These are phyloP conservation scores for Talaromyces marneffei DNA, from an alignment of 2,329 filamentous ascomycete species.

Conservation along the genomic window DNA sequence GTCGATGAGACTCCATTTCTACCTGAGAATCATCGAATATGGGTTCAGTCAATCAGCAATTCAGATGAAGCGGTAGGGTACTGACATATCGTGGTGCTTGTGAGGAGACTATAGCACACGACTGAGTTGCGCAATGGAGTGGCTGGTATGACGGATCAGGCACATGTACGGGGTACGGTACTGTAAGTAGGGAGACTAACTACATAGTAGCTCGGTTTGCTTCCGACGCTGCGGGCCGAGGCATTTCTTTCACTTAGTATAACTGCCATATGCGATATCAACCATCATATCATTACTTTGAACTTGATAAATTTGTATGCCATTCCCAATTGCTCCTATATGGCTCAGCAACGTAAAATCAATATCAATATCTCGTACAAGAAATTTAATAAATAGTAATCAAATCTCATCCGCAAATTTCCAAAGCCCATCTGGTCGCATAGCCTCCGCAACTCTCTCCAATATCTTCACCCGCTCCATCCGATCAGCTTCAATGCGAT, in stretches of 20 bases:
- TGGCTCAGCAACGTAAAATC: background rate
- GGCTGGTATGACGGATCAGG: slow-evolving; percentile 8
- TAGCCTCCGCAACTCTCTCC: slow-evolving; percentile 74
- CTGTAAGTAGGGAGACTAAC: no score
- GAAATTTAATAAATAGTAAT: background rate
- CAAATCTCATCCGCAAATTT: slow-evolving; percentile 67
- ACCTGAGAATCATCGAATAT: background rate
- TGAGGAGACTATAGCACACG: background rate
- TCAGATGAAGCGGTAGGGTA: no score
- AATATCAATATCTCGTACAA: background rate
- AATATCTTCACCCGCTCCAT: slow-evolving; percentile 60
- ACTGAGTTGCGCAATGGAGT: background rate
- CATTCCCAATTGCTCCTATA: background rate
- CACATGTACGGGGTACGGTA: background rate
- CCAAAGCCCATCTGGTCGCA: slow-evolving; percentile 70
- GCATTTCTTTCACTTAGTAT: background rate
- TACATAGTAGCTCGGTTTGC: background rate
- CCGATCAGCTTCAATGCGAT: slow-evolving; percentile 60
- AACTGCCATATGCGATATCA: background rate
- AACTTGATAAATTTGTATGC: background rate
- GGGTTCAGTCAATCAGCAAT: background rate
- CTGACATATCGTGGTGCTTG: background rate
- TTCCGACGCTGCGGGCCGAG: slow-evolving; percentile 6
- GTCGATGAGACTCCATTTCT: slow-evolving; percentile 30
- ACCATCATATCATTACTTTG: background rate